phyloP scores from a whole-genome alignment of 345 rosid species.

The Jatropha curcas region DNA sequence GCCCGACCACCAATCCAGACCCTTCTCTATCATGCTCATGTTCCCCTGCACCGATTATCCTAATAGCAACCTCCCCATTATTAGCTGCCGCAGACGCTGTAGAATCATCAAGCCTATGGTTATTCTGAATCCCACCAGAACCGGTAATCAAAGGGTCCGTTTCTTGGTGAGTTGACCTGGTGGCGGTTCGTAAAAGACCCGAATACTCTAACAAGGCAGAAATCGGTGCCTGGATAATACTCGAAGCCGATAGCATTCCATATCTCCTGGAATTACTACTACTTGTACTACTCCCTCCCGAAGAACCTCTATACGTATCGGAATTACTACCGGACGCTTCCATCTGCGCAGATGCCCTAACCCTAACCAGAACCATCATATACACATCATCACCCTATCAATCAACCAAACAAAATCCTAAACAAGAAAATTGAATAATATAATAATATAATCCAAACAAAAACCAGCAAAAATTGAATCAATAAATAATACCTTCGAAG shows the following conservation, averaged over 20 bases:
- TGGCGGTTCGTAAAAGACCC: conserved; percentile 67
- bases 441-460: not conserved
- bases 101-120: conserved; percentile 47
- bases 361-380: conserved; percentile 44
- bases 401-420: conserved; percentile 7
- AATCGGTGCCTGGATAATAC: conserved; percentile 84
- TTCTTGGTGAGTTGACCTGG: conserved; percentile 53
- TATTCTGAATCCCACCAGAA: conserved; percentile 22
- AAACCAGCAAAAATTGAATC: too few relatives aligned
- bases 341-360: conserved; percentile 62
- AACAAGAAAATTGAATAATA: not conserved
- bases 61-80: conserved; percentile 86
- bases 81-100: conserved; percentile 20
- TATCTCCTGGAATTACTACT: conserved; percentile 53
- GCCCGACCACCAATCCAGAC: conserved; percentile 56
- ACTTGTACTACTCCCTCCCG: conserved; percentile 24
- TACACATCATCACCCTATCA: conserved; percentile 13
- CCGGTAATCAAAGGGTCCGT: conserved; percentile 46
- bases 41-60: conserved; percentile 87
- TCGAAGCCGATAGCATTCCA: conserved; percentile 71
- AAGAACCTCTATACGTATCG: conserved; percentile 63
- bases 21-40: conserved; percentile 57
- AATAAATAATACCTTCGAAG: conserved; percentile 47
- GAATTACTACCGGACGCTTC: conserved; percentile 67
- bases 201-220: conserved; percentile 90